Conservation (phyloP, 306 rosid genomes). For the Quercus engelmannii region DNA sequence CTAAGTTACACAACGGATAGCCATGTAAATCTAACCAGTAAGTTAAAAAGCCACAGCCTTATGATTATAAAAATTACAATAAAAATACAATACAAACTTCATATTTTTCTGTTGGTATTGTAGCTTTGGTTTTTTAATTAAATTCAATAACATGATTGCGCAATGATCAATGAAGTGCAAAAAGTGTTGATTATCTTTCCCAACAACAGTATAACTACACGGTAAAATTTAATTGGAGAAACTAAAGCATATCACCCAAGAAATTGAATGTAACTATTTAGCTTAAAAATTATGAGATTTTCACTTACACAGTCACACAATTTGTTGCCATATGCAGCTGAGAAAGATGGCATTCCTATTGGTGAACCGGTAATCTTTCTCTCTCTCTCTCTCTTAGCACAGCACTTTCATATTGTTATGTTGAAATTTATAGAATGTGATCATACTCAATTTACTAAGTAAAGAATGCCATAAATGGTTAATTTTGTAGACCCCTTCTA, state of each 20-base stretch:
- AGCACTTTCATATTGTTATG: background rate
- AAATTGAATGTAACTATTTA: too few species aligned
- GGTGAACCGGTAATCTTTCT: slow-evolving; percentile 28
- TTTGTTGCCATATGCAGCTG: slow-evolving; percentile 12
- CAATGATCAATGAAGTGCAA: too few species aligned
- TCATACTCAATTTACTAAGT: background rate
- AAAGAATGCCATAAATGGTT: background rate
- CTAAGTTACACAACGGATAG: slow-evolving; percentile 29
- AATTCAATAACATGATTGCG: too few species aligned
- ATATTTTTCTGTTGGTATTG: too few species aligned
- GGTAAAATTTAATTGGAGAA: too few species aligned
- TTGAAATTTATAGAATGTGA: background rate
- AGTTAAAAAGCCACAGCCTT: background rate
- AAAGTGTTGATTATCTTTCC: too few species aligned
- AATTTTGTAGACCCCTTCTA: slow-evolving; percentile 41
- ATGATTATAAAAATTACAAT: background rate
- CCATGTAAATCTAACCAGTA: slow-evolving; percentile 30
- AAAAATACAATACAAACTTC: too few species aligned
- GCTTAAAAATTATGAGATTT: background rate
- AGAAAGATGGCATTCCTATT: slow-evolving; percentile 28
- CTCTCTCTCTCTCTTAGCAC: background rate
- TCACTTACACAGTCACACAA: background rate
- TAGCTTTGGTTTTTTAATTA: too few species aligned
- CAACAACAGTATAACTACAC: too few species aligned
- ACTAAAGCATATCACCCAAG: too few species aligned